Base-by-base conservation (phyloP, 2,329 filamentous ascomycete species). In the Lomentospora prolificans region DNA sequence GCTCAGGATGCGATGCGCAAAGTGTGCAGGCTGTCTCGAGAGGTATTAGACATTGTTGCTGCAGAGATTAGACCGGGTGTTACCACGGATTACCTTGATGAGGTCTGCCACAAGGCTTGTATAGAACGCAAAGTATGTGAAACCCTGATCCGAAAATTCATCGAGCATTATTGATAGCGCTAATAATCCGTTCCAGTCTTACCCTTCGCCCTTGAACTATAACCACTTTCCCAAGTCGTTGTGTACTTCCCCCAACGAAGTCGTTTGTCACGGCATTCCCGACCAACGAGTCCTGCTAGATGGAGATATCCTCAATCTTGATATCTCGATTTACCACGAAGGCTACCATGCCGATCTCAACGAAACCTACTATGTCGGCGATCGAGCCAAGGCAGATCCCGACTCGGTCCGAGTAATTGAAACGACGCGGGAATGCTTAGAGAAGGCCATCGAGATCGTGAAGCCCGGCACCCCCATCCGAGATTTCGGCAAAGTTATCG, bases 221-320 rank as follows among this genome's bases (percentile, higher is more conserved):
- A 88, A 89, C 76, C 79, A 91, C 70, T 99, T 97, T 73, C 94
- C 94, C 61, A 99, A 99, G 75, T 99, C 94, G 0, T 87, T 96
- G 59, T 99, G 94, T 72, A 97, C 92, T 3, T 97, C 92, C 2
- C 74, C 89, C 51, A 99, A 99, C 76, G 94, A 99, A 72, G 88
- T 96, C 61, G 97, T 99, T 69, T 99, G 94, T 75, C 94, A 99
- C 77, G 94, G 94, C 55, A 99, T 99, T 61, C 94, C 94, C 14
- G 94, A 99, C 66, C 84, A 95, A 68, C 83, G 92, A 56, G 78
- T 87, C 7, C 79, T 99, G 1, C 73, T 90, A 60, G 92, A 99
- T 63, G 94, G 94, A 59, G 94, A 99, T 65, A 97, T 99, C 61
- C 75, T 99, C 66, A 99, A 99, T 73, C 90, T 99, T 61, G 94